Conservation (phyloP, 805 yeast species). For the Sugiyamaella floridensis region DNA sequence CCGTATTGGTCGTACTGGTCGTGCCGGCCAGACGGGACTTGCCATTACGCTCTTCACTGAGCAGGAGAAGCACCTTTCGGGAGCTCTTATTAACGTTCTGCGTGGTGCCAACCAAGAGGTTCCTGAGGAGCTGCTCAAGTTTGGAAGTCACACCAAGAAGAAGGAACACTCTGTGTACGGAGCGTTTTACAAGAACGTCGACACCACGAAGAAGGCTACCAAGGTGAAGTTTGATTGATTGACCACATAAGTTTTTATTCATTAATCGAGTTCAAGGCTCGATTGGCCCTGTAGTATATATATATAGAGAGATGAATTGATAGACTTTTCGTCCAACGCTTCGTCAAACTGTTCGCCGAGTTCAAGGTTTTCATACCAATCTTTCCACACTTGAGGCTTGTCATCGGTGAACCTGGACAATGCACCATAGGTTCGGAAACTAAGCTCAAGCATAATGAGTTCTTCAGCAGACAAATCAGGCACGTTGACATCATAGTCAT, state of each 20-base stretch:
- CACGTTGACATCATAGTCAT: too few species aligned
- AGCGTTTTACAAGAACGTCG: slow-evolving; percentile 92
- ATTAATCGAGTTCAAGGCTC: neutral
- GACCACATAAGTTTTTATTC: too few species aligned
- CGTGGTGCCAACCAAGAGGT: slow-evolving; percentile 93
- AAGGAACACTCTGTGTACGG: slow-evolving; percentile 98
- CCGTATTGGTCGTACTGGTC: slow-evolving; percentile 95
- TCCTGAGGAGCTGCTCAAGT: slow-evolving; percentile 88
- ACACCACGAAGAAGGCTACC: slow-evolving; percentile 70
- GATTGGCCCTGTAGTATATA: neutral
- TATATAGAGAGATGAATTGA: neutral
- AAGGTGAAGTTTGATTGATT: slow-evolving; percentile 71
- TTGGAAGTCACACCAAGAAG: slow-evolving; percentile 97
- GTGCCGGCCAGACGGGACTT: slow-evolving; percentile 92
- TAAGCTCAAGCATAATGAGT: too few species aligned
- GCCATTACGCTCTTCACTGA: slow-evolving; percentile 96
- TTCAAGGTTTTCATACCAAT: too few species aligned
- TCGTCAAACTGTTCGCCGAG: too few species aligned
- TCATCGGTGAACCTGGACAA: too few species aligned
- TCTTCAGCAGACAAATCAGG: too few species aligned
- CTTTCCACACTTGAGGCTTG: too few species aligned
- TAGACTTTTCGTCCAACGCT: neutral
- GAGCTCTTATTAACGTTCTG: slow-evolving; percentile 85
- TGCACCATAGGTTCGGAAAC: too few species aligned
- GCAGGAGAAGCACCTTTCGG: slow-evolving; percentile 92